Evolutionary conservation across 352 stramenopile genomes (phyloP).

Genomic region (Globisporangium carolinianum): DNA sequence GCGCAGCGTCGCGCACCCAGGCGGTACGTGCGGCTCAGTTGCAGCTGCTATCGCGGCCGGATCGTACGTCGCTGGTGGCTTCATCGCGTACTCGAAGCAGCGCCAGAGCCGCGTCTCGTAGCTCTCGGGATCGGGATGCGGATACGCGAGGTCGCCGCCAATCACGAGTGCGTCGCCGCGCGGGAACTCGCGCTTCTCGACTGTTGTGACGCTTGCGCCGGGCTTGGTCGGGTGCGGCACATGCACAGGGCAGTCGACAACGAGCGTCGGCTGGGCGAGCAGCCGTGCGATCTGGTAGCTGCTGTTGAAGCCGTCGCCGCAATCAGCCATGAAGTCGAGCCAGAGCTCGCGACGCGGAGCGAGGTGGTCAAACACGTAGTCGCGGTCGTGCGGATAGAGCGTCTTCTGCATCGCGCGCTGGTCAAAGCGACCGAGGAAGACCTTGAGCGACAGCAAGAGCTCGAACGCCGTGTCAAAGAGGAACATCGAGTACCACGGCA

Average conservation of each 20-base stretch:
- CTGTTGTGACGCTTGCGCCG: slow-evolving; percentile 16
- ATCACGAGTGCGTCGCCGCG: slow-evolving; percentile 87
- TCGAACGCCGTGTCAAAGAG: slow-evolving; percentile 89
- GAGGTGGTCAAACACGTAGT: slow-evolving; percentile 82
- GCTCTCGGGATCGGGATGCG: slow-evolving; percentile 76
- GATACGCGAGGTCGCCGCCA: slow-evolving; percentile 91
- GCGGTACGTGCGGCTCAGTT: slow-evolving; percentile 52
- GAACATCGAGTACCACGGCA: slow-evolving; percentile 93
- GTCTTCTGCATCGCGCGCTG: slow-evolving; percentile 88
- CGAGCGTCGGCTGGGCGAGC: slow-evolving; percentile 84
- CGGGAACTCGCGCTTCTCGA: slow-evolving; percentile 55
- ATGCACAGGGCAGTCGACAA: slow-evolving; percentile 48
- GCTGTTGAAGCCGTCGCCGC: slow-evolving; percentile 91
- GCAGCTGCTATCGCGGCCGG: slow-evolving; percentile 82
- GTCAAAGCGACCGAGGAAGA: slow-evolving; percentile 90
- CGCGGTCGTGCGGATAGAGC: slow-evolving; percentile 58
- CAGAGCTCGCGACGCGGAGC: slow-evolving; percentile 78
- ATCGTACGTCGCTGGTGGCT: slow-evolving; percentile 78
- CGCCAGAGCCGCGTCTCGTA: slow-evolving; percentile 90
- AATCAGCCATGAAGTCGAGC: slow-evolving; percentile 93
- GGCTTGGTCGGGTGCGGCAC: too few relatives aligned
- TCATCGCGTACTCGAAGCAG: slow-evolving; percentile 93
- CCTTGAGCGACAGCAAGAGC: slow-evolving; percentile 89
- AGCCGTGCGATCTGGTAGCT: slow-evolving; percentile 90
- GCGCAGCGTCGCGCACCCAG: slow-evolving; percentile 31